Base-by-base conservation (phyloP, 202 grass and related monocot species). In the Panicum hallii region DNA sequence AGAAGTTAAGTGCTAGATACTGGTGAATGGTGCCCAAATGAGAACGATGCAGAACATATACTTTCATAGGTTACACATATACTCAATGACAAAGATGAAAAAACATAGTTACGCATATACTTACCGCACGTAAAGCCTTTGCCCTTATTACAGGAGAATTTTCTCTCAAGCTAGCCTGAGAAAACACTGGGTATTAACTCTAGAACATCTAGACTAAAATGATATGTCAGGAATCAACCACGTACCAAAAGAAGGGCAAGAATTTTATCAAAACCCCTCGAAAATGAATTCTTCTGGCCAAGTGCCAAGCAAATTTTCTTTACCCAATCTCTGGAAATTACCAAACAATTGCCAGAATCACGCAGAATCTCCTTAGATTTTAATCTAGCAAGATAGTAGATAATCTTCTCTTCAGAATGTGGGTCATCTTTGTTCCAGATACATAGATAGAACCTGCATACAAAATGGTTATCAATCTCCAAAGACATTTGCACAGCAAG, bases 121-220 rank as follows among this genome's bases (percentile, higher is more conserved):
- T 97, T 79, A 99, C 97, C 69, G 97, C 97, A 52, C 93, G 85
- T 76, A 99, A 91, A 87, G 93, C 97, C 88, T 99, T 99, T 23
- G 97, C 97, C 92, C 97, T 92, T 84, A 99, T 91, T 63, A 97
- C 90, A 72, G 97, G 93, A 87, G 97, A 99, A 69, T 99, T 99
- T 79, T 99, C 93, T 90, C 93, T 94, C 90, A 99, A 94, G 82
- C 93, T 97, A 84, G 91, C 97, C 97, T 99, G 87, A 88, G 26
- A 94, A 91, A 86, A 86, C 32, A 81, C 60, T 81, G 71, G 41
- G 73, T 41, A 68, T 65, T 71, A 84, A 73, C 40, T 62, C 86
- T 48, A 81, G 20, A 30, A 70, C 54, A 77, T 80, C 9, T 70
- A 46, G 26, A 70, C 34, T 58, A 50, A 81, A 82, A 82, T 73